Base-by-base conservation (phyloP, 176 grass and related monocot species). In the Oryza rufipogon region DNA sequence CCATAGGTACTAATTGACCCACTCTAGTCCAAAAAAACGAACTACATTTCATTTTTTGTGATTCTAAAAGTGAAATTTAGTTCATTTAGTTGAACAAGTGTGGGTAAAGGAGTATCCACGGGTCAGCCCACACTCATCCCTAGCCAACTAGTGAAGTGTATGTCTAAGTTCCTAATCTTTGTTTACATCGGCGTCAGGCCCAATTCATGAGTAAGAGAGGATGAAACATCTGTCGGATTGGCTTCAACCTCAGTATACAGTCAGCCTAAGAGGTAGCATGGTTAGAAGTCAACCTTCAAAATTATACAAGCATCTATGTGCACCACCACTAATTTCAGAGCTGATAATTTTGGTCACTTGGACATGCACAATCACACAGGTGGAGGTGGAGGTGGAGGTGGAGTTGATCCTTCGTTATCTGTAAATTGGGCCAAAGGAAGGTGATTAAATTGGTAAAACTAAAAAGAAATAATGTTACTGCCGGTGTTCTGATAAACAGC, bases 221-320 rank as follows among this genome's bases (percentile, higher is more conserved):
- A 83, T 49, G 26, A 80, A 75, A 20, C 12, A 68, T 78, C 25
- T 23, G 19, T 46, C 20, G 5, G 38, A 2, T 52, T 58, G 58
- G 49, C 28, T 45, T 72, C 66, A 68, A 58, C 68, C 84, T 23
- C 46, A 86, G 52, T 74, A 64, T 63, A 66, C 44, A 69, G 69
- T 78, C 88, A 80, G 39, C 13, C 16, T 42, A 74, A 48, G 68
- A 84, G 63, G 69, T 90, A 79, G 38, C 20, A 68, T 74, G 63
- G 80, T 87, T 87, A 90, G 80, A 80, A 75, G 74, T 87, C 42
- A 65, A 52, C 70, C 66, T 68, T 48, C 70, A 51, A 70, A 83
- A 80, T 38, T 70, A 80, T 52, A 17, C 38, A 69, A 63, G 38
- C 63, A 79, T 83, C n/a, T 64, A 70, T 86, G 69, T 82, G 84